phyloP scores from a whole-genome alignment of 768 basidiomycete species.

The Tulasnella sp. region DNA sequence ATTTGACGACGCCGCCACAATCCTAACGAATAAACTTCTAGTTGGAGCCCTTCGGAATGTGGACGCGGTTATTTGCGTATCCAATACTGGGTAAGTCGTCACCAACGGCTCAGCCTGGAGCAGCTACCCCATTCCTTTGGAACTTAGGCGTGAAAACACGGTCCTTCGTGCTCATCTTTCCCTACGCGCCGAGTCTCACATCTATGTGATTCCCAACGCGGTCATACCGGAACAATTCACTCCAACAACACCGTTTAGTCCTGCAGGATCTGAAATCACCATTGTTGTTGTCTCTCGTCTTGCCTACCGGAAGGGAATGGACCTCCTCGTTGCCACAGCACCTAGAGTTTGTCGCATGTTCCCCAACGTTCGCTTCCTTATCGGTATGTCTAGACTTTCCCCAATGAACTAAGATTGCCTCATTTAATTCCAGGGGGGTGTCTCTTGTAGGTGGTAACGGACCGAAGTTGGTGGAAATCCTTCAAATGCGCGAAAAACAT shows the following conservation, averaged over 20 bases:
- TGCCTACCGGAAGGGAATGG: conserved; percentile 93
- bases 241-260: conserved; percentile 44
- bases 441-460: conserved; percentile 74
- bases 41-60: conserved; percentile 81
- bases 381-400: conserved; percentile 45
- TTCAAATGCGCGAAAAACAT: conserved; percentile 92
- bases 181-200: conserved; percentile 38
- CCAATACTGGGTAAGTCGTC: conserved; percentile 76
- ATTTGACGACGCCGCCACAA: conserved; percentile 94
- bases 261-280: conserved; percentile 56
- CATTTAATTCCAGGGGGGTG: neutral
- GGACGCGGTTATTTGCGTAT: conserved; percentile 92
- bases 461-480: conserved; percentile 86
- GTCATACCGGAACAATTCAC: conserved; percentile 79
- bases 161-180: conserved; percentile 78
- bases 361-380: conserved; percentile 79
- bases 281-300: conserved; percentile 86
- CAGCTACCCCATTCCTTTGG: neutral
- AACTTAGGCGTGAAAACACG: conserved; percentile 86
- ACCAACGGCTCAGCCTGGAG: neutral
- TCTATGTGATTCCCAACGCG: conserved; percentile 92
- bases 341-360: conserved; percentile 81
- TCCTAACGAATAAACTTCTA: conserved; percentile 92
- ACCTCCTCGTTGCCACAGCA: conserved; percentile 85
- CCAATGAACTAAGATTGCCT: neutral